Conservation (phyloP, 768 basidiomycete species). For the Trametes maxima region DNA sequence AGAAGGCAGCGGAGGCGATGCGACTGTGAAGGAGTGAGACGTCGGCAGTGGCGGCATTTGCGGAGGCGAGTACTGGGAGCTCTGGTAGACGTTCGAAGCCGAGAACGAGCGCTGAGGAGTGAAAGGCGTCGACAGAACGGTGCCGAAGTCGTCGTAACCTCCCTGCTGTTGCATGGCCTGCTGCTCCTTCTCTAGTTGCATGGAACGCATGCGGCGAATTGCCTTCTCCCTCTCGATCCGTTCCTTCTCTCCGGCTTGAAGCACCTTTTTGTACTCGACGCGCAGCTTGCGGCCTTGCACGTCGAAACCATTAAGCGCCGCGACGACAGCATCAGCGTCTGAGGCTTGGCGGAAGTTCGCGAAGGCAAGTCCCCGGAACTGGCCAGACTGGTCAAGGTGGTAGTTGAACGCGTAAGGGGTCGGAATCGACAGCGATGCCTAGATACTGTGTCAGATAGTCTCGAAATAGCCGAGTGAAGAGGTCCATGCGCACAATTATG, state of each 20-base stretch:
- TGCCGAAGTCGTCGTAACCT: constrained; percentile 74
- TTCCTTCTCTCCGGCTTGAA: constrained; percentile 99
- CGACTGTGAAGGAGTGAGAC: constrained; percentile 44
- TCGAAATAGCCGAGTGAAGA: not conserved
- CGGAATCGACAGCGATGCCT: constrained; percentile 92
- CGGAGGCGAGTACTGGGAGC: constrained; percentile 70
- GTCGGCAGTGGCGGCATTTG: constrained; percentile 42
- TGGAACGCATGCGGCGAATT: constrained; percentile 94
- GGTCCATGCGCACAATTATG: constrained; percentile 77
- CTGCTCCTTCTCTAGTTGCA: constrained; percentile 91
- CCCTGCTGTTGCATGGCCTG: constrained; percentile 40
- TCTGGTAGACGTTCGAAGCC: constrained; percentile 58
- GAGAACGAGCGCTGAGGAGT: constrained; percentile 77
- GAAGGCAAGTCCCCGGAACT: constrained; percentile 96
- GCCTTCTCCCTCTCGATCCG: constrained; percentile 99
- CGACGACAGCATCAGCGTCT: constrained; percentile 95
- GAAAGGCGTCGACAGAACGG: constrained; percentile 56
- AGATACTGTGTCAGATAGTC: constrained; percentile 7
- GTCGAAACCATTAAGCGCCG: constrained; percentile 93
- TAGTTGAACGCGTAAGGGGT: constrained; percentile 99
- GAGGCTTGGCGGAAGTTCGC: constrained; percentile 93
- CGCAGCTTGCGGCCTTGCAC: constrained; percentile 96
- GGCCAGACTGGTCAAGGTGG: constrained; percentile 93
- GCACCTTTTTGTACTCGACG: constrained; percentile 98
- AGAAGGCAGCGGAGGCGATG: constrained; percentile 55